phyloP scores from a whole-genome alignment of 805 yeast species.

The Groenewaldozyma tartarivorans region DNA sequence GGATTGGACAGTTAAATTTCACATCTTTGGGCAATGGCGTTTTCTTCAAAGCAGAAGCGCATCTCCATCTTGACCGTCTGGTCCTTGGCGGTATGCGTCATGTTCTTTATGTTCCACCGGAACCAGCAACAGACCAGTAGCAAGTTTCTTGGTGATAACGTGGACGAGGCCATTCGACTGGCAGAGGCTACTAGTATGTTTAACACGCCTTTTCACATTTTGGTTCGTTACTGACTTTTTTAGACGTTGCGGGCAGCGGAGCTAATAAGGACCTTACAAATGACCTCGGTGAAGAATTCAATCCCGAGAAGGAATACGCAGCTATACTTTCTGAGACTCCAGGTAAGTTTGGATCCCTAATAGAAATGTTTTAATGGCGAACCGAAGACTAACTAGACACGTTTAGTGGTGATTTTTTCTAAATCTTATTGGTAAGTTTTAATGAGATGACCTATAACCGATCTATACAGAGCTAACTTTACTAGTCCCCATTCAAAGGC shows the following conservation, averaged over 20 bases:
- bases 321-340: conserved; percentile 55
- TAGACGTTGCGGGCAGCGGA: neutral
- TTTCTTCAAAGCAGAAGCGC: conserved; percentile 30
- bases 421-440: conserved; percentile 31
- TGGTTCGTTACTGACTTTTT: neutral
- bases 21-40: conserved; percentile 15
- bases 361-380: conserved; percentile 22
- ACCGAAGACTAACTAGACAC: neutral
- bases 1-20: too few species aligned
- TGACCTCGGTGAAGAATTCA: conserved; percentile 29
- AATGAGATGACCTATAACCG: neutral
- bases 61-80: conserved; percentile 34
- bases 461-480: conserved; percentile 25
- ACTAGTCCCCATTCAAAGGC: conserved; percentile 58
- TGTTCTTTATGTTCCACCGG: conserved; percentile 29
- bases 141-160: conserved; percentile 5
- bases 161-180: conserved; percentile 13
- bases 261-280: conserved; percentile 16
- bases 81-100: conserved; percentile 24
- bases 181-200: conserved; percentile 6
- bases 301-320: conserved; percentile 44
- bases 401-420: conserved; percentile 37
- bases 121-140: conserved; percentile 16
- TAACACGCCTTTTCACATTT: neutral
- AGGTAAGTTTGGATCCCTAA: conserved; percentile 43